Evolutionary conservation across 108 stramenopile genomes (phyloP).

Genomic region (Poteriospumella lacustris): DNA sequence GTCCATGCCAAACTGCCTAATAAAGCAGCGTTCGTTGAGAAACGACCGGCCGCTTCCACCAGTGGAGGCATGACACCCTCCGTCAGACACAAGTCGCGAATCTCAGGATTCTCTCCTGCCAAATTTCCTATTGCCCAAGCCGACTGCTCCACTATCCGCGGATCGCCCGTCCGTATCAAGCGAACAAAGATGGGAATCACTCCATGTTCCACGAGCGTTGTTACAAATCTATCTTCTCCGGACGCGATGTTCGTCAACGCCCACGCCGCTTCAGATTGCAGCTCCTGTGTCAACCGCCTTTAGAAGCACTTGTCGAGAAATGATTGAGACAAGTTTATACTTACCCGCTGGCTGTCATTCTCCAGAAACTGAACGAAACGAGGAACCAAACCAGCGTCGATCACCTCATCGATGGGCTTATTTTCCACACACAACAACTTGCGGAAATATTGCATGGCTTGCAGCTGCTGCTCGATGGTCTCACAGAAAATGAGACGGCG

Average conservation of each 20-base stretch:
- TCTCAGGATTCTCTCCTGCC: conserved; percentile 93
- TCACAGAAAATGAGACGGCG: too few species aligned
- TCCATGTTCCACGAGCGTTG: conserved; percentile 81
- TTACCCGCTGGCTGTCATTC: conserved; percentile 64
- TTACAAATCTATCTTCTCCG: conserved; percentile 86
- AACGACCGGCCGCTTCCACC: conserved; percentile 75
- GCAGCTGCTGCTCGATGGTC: conserved; percentile 45
- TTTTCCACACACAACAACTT: conserved; percentile 85
- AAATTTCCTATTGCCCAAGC: conserved; percentile 99
- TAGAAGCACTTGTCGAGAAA: background rate
- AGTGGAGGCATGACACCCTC: conserved; percentile 82
- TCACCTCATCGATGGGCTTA: conserved; percentile 96
- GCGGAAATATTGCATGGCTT: conserved; percentile 88
- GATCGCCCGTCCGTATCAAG: conserved; percentile 76
- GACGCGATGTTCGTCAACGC: conserved; percentile 97
- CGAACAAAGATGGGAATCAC: conserved; percentile 93
- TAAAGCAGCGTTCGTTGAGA: too few species aligned
- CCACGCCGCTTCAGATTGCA: conserved; percentile 99
- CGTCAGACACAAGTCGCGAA: conserved; percentile 81
- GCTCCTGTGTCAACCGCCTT: conserved; percentile 39
- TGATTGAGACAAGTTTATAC: background rate
- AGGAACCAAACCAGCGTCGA: conserved; percentile 88
- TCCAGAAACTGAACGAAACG: conserved; percentile 90
- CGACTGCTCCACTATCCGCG: conserved; percentile 85
- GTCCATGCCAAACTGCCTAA: conserved; percentile 77